Evolutionary conservation across 2,329 filamentous ascomycete genomes (phyloP).

Genomic region (Diaporthe citri): DNA sequence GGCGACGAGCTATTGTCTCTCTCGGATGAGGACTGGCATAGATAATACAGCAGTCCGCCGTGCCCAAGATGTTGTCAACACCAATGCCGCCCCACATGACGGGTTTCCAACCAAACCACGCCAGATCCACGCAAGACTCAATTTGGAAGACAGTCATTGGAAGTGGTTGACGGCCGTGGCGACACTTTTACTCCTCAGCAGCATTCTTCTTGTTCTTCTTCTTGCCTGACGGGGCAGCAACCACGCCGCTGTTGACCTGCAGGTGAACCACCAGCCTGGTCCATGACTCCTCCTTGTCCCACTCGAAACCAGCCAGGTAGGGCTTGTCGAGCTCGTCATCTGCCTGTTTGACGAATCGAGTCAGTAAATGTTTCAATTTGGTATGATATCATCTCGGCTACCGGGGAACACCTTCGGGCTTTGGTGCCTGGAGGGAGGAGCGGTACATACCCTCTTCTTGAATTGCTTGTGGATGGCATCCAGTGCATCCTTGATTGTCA

Average conservation of each 20-base stretch:
- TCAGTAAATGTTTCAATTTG: slow-evolving; percentile 29
- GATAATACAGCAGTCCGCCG: not conserved
- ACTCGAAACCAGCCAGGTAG: slow-evolving; percentile 94
- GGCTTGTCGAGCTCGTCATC: slow-evolving; percentile 92
- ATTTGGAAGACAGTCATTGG: slow-evolving; percentile 44
- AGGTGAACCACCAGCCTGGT: slow-evolving; percentile 89
- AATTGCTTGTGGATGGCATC: slow-evolving; percentile 96
- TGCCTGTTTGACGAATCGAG: slow-evolving; percentile 64
- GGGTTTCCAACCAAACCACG: not conserved
- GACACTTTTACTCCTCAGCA: slow-evolving; percentile 55
- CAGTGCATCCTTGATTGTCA: slow-evolving; percentile 96
- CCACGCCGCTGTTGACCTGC: slow-evolving; percentile 70
- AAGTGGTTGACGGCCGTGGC: slow-evolving; percentile 49
- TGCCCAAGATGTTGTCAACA: not conserved
- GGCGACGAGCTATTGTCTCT: not conserved
- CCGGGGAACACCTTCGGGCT: slow-evolving; percentile 8
- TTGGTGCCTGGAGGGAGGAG: not conserved
- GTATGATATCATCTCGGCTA: not conserved
- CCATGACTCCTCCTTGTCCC: slow-evolving; percentile 94
- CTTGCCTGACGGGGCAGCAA: slow-evolving; percentile 62
- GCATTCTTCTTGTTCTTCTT: slow-evolving; percentile 59
- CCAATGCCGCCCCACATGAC: not conserved
- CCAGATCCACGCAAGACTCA: not conserved
- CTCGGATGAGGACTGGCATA: not conserved
- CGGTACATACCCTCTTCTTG: slow-evolving; percentile 86